A percentile compares a stretch with the other conserved stretches of the same genome.
Evolutionary conservation across 805 yeast genomes (phyloP).

Genomic region (Clavispora carvajalis): DNA sequence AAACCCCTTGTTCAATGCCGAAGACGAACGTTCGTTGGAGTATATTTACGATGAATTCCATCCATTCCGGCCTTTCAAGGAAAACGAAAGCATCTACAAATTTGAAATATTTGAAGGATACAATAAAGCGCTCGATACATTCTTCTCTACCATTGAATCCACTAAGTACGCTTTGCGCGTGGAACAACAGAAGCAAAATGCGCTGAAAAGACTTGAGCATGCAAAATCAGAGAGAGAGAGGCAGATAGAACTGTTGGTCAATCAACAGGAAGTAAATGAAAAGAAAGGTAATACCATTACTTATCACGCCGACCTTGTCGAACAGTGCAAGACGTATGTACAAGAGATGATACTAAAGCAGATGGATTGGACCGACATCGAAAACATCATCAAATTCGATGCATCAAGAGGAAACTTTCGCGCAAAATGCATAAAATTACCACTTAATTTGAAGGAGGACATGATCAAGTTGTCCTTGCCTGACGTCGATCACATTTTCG

Average conservation of each 20-base stretch:
- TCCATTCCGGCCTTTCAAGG: conserved; percentile 55
- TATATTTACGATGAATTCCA: conserved; percentile 61
- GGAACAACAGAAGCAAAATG: conserved; percentile 72
- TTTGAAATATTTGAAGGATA: conserved; percentile 56
- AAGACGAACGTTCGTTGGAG: conserved; percentile 40
- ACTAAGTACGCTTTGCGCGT: conserved; percentile 68
- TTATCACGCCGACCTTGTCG: conserved; percentile 63
- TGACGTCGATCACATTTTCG: conserved; percentile 36
- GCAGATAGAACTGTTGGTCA: conserved; percentile 61
- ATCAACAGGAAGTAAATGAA: conserved; percentile 58
- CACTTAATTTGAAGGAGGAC: conserved; percentile 66
- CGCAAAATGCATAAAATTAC: conserved; percentile 59
- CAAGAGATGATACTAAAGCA: conserved; percentile 68
- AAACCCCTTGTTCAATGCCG: conserved; percentile 46
- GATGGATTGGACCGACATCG: conserved; percentile 93
- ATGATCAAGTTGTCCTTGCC: conserved; percentile 57
- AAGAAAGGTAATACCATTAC: conserved; percentile 72
- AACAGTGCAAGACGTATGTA: conserved; percentile 63
- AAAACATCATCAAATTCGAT: conserved; percentile 64
- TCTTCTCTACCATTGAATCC: conserved; percentile 81
- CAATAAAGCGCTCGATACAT: conserved; percentile 75
- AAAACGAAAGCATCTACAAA: conserved; percentile 22
- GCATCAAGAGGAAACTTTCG: conserved; percentile 57
- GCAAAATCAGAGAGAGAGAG: conserved; percentile 70
- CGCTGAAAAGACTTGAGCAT: conserved; percentile 64